Conservation (phyloP, 2,329 filamentous ascomycete genomes). For the Cytospora mali region DNA sequence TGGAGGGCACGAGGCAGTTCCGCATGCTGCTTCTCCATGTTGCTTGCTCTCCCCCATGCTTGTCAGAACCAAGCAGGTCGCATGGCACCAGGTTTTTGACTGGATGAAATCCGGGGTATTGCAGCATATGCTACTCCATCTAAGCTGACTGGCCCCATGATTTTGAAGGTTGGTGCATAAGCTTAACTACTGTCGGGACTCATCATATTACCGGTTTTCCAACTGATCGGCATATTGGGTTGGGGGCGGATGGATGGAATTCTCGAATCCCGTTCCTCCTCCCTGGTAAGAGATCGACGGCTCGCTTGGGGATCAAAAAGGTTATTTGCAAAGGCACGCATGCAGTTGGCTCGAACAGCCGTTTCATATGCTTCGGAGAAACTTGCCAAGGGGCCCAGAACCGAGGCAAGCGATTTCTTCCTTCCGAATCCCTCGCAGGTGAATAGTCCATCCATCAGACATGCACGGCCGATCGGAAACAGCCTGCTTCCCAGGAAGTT, state of each 20-base stretch:
- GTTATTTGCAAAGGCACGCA: not conserved
- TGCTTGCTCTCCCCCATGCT: not conserved
- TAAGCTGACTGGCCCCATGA: constrained; percentile 2
- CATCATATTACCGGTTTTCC: not conserved
- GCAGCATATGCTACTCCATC: not conserved
- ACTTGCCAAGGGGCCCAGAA: not conserved
- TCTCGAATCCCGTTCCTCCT: constrained; percentile 12
- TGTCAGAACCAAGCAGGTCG: constrained; percentile 3
- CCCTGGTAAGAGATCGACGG: constrained; percentile 17
- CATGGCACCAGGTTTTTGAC: not conserved
- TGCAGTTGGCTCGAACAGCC: constrained; percentile 8
- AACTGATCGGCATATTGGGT: constrained; percentile 10
- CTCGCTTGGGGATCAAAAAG: not conserved
- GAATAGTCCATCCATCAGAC: not conserved
- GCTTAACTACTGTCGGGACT: constrained; percentile 10
- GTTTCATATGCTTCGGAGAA: no score
- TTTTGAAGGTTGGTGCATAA: constrained; percentile 10
- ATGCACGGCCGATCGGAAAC: not conserved
- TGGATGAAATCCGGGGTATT: not conserved
- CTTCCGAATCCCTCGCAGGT: not conserved
- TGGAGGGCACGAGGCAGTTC: constrained; percentile 9
- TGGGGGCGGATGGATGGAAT: constrained; percentile 3
- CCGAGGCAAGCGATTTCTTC: not conserved
- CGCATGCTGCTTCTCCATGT: not conserved
- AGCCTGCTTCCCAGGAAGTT: not conserved